A percentile compares a stretch with the other conserved stretches of the same genome.
Conservation (phyloP, 2,329 filamentous ascomycete genomes). For the Fonsecaea pedrosoi region DNA sequence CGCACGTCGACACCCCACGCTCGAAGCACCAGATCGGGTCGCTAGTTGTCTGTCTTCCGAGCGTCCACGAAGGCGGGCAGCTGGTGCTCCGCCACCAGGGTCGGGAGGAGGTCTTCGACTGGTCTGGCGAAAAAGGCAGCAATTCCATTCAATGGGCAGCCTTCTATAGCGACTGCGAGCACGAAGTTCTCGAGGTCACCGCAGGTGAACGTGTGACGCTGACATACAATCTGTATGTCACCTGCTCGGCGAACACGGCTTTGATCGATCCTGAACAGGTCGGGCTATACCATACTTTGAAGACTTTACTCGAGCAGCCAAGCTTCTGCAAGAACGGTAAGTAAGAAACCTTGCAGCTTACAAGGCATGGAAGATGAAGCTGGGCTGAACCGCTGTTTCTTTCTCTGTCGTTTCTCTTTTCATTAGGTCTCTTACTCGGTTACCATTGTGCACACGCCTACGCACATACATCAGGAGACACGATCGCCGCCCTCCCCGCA, state of each 20-base stretch:
- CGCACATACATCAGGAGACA: constrained; percentile 8
- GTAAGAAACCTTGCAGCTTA: neutral
- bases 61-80: constrained; percentile 16
- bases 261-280: constrained; percentile 6
- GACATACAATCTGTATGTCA: constrained; percentile 13
- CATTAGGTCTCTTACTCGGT: constrained; percentile 5
- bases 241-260: constrained; percentile 13
- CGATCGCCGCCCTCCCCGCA: constrained; percentile 4
- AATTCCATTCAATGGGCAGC: constrained; percentile 11
- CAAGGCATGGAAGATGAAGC: neutral
- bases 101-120: constrained; percentile 10
- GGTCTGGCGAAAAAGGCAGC: constrained; percentile 10
- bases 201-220: constrained; percentile 8
- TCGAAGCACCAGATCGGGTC: constrained; percentile 18
- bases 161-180: constrained; percentile 16
- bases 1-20: constrained; percentile 17
- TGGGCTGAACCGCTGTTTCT: neutral
- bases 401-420: neutral
- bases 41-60: constrained; percentile 13
- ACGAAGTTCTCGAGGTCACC: constrained; percentile 14
- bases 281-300: constrained; percentile 9
- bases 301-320: constrained; percentile 3
- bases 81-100: constrained; percentile 16
- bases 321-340: constrained; percentile 15
- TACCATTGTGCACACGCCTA: constrained; percentile 17